These are phyloP conservation scores for Naumovozyma castellii DNA, from an alignment of 805 yeast genomes.

Conservation along the genomic window DNA sequence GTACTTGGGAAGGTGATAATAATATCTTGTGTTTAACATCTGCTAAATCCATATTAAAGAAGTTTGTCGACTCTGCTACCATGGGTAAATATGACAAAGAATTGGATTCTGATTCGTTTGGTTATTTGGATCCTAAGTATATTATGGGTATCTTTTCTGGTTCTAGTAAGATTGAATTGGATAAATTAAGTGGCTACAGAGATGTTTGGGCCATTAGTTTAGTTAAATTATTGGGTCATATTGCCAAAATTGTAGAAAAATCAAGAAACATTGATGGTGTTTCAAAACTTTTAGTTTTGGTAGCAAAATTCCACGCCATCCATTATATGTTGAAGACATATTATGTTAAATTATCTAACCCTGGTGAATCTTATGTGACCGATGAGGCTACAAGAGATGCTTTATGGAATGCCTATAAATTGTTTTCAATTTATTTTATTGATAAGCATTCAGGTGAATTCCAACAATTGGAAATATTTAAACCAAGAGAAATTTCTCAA, in stretches of 20 bases:
- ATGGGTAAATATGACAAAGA: slow-evolving; percentile 30
- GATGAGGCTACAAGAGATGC: slow-evolving; percentile 35
- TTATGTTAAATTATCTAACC: slow-evolving; percentile 16
- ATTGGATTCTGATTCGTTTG: slow-evolving; percentile 26
- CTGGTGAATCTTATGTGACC: slow-evolving; percentile 17
- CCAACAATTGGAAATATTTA: slow-evolving; percentile 50
- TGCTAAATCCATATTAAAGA: slow-evolving; percentile 57
- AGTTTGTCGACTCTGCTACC: slow-evolving; percentile 31
- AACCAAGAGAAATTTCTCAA: slow-evolving; percentile 38
- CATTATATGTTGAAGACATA: slow-evolving; percentile 30
- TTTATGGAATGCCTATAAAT: slow-evolving; percentile 45
- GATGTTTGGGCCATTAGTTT: slow-evolving; percentile 28
- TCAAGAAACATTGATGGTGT: slow-evolving; percentile 28
- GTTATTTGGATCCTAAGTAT: slow-evolving; percentile 23
- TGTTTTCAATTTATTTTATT: slow-evolving; percentile 57
- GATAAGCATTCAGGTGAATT: slow-evolving; percentile 67
- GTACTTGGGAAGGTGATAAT: slow-evolving; percentile 98
- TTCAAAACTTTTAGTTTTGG: slow-evolving; percentile 31
- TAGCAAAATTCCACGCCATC: slow-evolving; percentile 35
- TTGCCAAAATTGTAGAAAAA: slow-evolving; percentile 20
- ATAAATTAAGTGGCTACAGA: slow-evolving; percentile 24
- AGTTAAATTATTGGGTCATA: slow-evolving; percentile 22
- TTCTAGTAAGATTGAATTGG: slow-evolving; percentile 19
- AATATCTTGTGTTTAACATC: slow-evolving; percentile 74
- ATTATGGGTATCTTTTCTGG: slow-evolving; percentile 19